phyloP scores from a whole-genome alignment of 495 filamentous ascomycete genomes.

The Poronia punctata region DNA sequence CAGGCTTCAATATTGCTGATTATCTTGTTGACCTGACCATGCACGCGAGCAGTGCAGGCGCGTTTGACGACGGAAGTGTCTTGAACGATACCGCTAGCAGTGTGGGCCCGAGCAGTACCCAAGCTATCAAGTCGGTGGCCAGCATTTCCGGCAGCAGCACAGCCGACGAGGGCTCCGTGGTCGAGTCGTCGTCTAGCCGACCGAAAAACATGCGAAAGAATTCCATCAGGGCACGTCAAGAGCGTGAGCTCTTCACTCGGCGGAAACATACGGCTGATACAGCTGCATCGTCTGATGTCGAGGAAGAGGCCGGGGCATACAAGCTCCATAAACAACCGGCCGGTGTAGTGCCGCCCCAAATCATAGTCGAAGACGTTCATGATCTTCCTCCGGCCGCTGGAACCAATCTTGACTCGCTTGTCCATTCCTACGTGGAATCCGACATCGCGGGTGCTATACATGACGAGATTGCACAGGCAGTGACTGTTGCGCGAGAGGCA shows the following conservation, averaged over 20 bases:
- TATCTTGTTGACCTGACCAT: conserved; percentile 96
- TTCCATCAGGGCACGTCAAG: conserved; percentile 76
- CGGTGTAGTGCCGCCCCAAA: conserved; percentile 54
- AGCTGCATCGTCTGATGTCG: conserved; percentile 58
- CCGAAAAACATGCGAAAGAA: conserved; percentile 61
- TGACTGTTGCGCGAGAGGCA: conserved; percentile 50
- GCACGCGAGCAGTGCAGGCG: conserved; percentile 57
- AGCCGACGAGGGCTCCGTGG: conserved; percentile 45
- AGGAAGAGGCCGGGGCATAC: conserved; percentile 51
- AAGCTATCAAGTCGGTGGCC: conserved; percentile 85
- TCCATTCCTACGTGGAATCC: conserved; percentile 66
- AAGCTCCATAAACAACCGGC: conserved; percentile 59
- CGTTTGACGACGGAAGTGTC: conserved; percentile 46
- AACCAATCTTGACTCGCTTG: conserved; percentile 79
- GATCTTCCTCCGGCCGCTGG: conserved; percentile 66
- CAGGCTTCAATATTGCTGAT: conserved; percentile 97
- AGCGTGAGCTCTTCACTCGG: conserved; percentile 82
- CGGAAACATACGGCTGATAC: conserved; percentile 61
- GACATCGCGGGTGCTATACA: conserved; percentile 71
- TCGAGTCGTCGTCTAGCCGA: conserved; percentile 40
- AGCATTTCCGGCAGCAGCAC: conserved; percentile 67
- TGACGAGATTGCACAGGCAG: conserved; percentile 69
- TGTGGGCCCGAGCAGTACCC: conserved; percentile 77
- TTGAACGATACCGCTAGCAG: conserved; percentile 54
- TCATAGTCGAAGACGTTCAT: conserved; percentile 62